Evolutionary conservation across 352 stramenopile species (phyloP).

Genomic region (Pythium scleroteichum): DNA sequence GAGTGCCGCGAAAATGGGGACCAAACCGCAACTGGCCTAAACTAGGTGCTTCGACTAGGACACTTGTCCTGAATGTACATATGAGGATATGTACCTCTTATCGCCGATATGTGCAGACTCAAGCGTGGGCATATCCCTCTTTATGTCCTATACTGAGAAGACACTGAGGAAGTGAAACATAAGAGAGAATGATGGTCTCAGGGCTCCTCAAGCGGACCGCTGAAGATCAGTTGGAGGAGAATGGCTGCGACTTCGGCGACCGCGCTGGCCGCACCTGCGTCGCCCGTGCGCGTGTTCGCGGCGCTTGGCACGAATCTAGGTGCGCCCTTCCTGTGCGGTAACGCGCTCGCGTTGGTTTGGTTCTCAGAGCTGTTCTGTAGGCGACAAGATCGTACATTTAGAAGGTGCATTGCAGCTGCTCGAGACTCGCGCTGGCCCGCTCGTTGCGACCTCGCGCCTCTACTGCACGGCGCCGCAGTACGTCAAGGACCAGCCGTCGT

Average conservation of each 20-base stretch:
- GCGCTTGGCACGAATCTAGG: conserved; percentile 80
- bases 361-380: conserved; percentile 29
- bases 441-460: conserved; percentile 88
- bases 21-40: too few species aligned
- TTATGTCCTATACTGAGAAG: too few species aligned
- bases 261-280: neutral
- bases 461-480: conserved; percentile 94
- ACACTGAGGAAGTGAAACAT: too few species aligned
- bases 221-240: conserved; percentile 1
- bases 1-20: too few species aligned
- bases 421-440: conserved; percentile 38
- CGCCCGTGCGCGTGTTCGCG: conserved; percentile 44
- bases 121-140: too few species aligned
- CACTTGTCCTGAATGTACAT: conserved; percentile 1
- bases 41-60: neutral
- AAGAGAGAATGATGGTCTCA: conserved; percentile 7
- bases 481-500: conserved; percentile 93
- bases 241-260: conserved; percentile 1
- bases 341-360: neutral
- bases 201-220: neutral
- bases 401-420: conserved; percentile 65
- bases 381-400: conserved; percentile 69
- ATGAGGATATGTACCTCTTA: neutral
- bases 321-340: conserved; percentile 20
- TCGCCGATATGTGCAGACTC: too few species aligned